Evolutionary conservation across 495 filamentous ascomycete genomes (phyloP), one percentile per base, ranked within the genome.

Genomic region (Jackrogersella minutella): DNA sequence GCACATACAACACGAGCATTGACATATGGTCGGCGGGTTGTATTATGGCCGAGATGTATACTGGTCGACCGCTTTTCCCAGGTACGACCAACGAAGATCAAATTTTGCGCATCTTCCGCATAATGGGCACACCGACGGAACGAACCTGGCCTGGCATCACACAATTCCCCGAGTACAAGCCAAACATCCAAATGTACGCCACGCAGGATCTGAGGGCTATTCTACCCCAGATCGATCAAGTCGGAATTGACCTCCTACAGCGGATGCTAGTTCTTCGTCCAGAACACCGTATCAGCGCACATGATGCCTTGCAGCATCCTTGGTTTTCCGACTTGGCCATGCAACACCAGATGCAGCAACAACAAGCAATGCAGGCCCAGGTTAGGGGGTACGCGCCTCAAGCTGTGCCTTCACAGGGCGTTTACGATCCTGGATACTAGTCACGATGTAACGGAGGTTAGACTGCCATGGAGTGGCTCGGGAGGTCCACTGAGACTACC

Each of bases 21-120:
- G 93, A 97, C 72, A 97, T 97, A 79, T 97, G 93, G 93, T 93
- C 90, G 16, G 93, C 93, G 11, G 93, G 93, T 36, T 97, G 93
- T 76, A 97, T 97, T 81, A 97, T 97, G 93, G 94, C 93, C 10
- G 93, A 97, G 79, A 95, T 97, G 90, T 97, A 92, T 77, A 96
- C 93, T 0, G 94, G 93, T 10, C 87, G 94, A 2, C 93, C 93
- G 0, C 83, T 97, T 10, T 97, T 97, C 80, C 93, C 93, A 0
- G 93, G 93, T 37, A 97, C 93, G 1, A 96, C 93, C 17, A 97
- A 97, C 75, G 93, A 97, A 75, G 93, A 97, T 77, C 93, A 97
- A 75, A 87, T 97, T 52, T 82, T 93, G 58, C 93, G 96, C 71
- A 97, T 97, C 77, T 97, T 97, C 86, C 90, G 93, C 24, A 88